These are phyloP conservation scores for Aspergillus candidus DNA, from an alignment of 2,329 filamentous ascomycete genomes.

Conservation along the genomic window DNA sequence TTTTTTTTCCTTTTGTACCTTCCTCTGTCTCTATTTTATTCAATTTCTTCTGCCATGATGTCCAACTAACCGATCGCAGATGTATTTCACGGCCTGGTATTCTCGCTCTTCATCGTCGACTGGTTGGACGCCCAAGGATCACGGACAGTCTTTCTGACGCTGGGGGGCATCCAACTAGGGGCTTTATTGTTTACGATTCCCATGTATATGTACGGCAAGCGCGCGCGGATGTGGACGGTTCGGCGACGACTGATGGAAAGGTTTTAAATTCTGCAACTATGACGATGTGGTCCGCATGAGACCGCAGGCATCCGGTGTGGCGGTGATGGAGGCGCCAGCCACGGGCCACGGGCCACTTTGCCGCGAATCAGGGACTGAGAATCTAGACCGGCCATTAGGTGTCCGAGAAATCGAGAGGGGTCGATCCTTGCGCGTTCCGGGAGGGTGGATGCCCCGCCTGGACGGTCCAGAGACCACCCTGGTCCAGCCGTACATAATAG, in stretches of 20 bases:
- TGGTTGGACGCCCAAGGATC: conserved; percentile 75
- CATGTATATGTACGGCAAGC: conserved; percentile 91
- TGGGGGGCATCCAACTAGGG: conserved; percentile 79
- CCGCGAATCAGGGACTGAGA: no score
- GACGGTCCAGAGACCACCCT: no score
- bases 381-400: no score
- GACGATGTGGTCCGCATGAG: conserved; percentile 1
- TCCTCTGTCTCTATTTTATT: no score
- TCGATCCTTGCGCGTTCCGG: no score
- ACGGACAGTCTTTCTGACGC: conserved; percentile 70
- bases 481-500: no score
- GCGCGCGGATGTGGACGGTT: conserved; percentile 90
- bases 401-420: no score
- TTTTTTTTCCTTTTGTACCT: no score
- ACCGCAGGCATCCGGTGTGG: not conserved
- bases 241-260: conserved; percentile 81
- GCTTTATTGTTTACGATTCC: conserved; percentile 71
- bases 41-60: not conserved
- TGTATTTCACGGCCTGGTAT: conserved; percentile 82
- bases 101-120: conserved; percentile 76
- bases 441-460: no score
- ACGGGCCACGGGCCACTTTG: no score
- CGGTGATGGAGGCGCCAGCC: no score
- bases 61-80: conserved; percentile 40
- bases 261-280: conserved; percentile 38